Conservation (phyloP, 352 stramenopile species). For the Globisporangium cederbergense region DNA sequence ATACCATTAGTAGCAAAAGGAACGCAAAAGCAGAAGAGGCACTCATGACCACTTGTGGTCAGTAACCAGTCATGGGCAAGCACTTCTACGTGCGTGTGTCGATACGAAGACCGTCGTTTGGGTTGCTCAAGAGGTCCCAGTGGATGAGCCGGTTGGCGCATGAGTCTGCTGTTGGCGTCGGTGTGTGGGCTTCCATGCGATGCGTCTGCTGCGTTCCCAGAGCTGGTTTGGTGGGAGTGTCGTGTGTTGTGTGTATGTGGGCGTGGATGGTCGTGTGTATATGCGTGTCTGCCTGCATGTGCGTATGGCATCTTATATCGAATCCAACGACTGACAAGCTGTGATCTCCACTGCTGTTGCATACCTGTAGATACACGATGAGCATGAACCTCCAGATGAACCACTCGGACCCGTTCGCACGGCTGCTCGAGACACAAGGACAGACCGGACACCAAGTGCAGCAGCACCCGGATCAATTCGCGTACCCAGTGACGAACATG, state of each 20-base stretch:
- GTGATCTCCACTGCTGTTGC: not conserved
- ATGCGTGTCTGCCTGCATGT: not conserved
- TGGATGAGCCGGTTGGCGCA: not conserved
- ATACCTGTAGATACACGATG: constrained; percentile 6
- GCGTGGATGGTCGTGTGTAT: not conserved
- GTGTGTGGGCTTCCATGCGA: not conserved
- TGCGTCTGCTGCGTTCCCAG: constrained; percentile 5
- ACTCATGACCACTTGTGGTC: not conserved
- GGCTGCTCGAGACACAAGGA: constrained; percentile 5
- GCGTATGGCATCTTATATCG: not conserved
- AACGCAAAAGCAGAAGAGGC: constrained; percentile 7
- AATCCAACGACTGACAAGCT: constrained; percentile 7
- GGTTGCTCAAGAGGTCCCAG: not conserved
- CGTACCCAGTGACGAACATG: constrained; percentile 6
- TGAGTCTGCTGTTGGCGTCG: not conserved
- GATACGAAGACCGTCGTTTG: not conserved
- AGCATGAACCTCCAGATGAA: constrained; percentile 20
- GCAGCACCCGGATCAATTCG: not conserved
- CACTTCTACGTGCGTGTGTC: not conserved
- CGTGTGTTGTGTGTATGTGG: constrained; percentile 1
- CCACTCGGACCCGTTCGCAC: constrained; percentile 9
- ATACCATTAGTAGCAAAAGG: not conserved
- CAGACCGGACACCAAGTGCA: not conserved
- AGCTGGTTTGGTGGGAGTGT: constrained; percentile 1
- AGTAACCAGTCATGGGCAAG: not conserved